A percentile compares a stretch with the other conserved stretches of the same genome.
Conservation (phyloP, 1,284 basidiomycete species). For the Vanrija sp. region DNA sequence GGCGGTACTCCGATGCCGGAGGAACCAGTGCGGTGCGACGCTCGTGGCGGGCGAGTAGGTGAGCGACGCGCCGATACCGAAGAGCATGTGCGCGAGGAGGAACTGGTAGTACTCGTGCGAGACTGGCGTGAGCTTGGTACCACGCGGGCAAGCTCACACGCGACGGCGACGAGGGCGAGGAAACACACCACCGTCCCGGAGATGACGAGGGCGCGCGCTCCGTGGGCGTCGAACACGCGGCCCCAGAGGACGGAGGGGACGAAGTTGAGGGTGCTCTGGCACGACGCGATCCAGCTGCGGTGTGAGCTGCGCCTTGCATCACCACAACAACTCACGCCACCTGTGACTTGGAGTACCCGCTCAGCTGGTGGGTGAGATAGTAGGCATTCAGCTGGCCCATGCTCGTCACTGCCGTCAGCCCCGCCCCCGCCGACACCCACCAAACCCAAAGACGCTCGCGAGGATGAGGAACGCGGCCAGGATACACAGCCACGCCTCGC, state of each 20-base stretch:
- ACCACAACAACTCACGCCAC: conserved; percentile 5
- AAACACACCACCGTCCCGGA: conserved; percentile 16
- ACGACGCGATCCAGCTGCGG: conserved; percentile 13
- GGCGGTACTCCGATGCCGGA: conserved; percentile 35
- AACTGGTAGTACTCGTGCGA: conserved; percentile 45
- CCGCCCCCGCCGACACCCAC: neutral
- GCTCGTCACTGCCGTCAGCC: conserved; percentile 17
- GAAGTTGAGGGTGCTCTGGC: conserved; percentile 13
- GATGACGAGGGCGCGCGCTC: conserved; percentile 16
- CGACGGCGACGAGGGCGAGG: conserved; percentile 18
- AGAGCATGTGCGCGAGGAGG: conserved; percentile 37
- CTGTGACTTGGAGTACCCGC: conserved; percentile 9
- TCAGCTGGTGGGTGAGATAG: conserved; percentile 21
- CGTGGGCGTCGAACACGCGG: conserved; percentile 25
- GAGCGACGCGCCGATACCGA: conserved; percentile 34
- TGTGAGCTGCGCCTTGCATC: neutral
- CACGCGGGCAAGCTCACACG: conserved; percentile 26
- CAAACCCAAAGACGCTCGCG: conserved; percentile 19
- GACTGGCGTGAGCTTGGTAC: conserved; percentile 37
- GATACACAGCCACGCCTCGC: conserved; percentile 20
- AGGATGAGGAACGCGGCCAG: conserved; percentile 20
- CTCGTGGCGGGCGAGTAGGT: conserved; percentile 42
- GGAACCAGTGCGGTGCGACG: conserved; percentile 45
- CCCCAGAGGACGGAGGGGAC: conserved; percentile 15
- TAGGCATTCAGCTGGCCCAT: conserved; percentile 23